Base-by-base conservation (phyloP, 768 basidiomycete genomes). In the Floccularia luteovirens region DNA sequence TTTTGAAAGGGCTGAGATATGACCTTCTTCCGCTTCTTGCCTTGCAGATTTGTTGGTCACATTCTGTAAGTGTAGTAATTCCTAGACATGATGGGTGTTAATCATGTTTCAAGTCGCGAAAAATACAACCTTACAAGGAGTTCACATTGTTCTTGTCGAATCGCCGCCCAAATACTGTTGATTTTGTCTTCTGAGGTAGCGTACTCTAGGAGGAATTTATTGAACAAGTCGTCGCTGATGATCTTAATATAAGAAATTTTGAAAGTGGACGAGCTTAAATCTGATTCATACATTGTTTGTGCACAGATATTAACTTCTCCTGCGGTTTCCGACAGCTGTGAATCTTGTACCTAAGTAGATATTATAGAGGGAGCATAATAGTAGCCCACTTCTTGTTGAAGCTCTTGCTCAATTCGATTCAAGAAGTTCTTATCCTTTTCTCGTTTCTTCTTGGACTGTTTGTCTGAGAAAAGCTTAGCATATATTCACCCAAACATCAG, bases 101-200 rank as follows among this genome's bases (percentile, higher is more conserved):
- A 20, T 17, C 8, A 30, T 21, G 16, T 11, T n/a, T 5, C 4
- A 13, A 11, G 17, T 28, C 7, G 34, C 20, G 20, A 14, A 11
- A 17, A 13, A 8, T 10, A 13, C 27, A 16, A 1, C 28, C 50
- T 38, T 23, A 48, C 51, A 3, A 41, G 14, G 14, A 52, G 41
- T 11, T 27, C 38, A 22, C 44, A 14, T 35, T 46, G 48, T 27
- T 48, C 51, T 22, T 43, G 28, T 36, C 42, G 42, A 36, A 56
- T 43, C 34, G 43, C 41, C 37, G 42, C 31, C 54, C 52, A 56
- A 13, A 56, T 36, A 24, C 33, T 39, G 4, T 49, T 49, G 25
- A 56, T 56, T n/a, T 36, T 24, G 38, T 56, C 54, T 39, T 56
- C 54, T 11, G 39, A 36, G 2, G 48, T 36, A 6, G 50, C 48